Evolutionary conservation across 2,329 filamentous ascomycete species (phyloP).

Genomic region (Coniochaeta sp.): DNA sequence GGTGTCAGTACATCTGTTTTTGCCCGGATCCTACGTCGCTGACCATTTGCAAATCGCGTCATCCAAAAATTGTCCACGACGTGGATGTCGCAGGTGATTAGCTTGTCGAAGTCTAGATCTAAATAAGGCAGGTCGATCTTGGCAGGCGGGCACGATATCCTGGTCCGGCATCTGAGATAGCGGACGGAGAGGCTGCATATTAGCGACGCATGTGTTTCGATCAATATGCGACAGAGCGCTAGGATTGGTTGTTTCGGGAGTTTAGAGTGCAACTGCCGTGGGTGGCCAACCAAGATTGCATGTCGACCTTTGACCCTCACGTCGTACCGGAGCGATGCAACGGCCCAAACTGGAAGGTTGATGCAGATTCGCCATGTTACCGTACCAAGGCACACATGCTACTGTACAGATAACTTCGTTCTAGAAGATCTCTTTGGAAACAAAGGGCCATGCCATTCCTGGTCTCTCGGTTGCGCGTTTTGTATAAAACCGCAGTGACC

Average conservation of each 20-base stretch:
- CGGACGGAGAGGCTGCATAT: not conserved
- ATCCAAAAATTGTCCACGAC: too few relatives aligned
- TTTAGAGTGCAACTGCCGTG: not conserved
- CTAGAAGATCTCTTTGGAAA: not conserved
- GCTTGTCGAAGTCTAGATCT: not conserved
- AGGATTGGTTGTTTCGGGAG: not conserved
- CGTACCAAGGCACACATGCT: not conserved
- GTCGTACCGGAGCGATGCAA: not conserved
- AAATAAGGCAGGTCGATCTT: not conserved
- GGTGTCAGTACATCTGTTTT: too few relatives aligned
- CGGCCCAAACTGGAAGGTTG: not conserved
- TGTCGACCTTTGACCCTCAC: not conserved
- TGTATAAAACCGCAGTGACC: too few relatives aligned
- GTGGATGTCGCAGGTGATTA: not conserved
- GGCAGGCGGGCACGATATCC: not conserved
- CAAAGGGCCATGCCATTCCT: too few relatives aligned
- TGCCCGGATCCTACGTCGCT: not conserved
- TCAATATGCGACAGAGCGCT: not conserved
- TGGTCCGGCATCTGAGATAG: conserved; percentile 1
- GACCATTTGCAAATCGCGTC: too few relatives aligned
- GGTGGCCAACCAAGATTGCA: not conserved
- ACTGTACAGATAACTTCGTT: not conserved
- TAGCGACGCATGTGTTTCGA: not conserved
- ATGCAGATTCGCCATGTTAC: not conserved
- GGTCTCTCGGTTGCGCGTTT: too few relatives aligned